Evolutionary conservation across 2,329 filamentous ascomycete species (phyloP).

Genomic region (Trichoderma sp.): DNA sequence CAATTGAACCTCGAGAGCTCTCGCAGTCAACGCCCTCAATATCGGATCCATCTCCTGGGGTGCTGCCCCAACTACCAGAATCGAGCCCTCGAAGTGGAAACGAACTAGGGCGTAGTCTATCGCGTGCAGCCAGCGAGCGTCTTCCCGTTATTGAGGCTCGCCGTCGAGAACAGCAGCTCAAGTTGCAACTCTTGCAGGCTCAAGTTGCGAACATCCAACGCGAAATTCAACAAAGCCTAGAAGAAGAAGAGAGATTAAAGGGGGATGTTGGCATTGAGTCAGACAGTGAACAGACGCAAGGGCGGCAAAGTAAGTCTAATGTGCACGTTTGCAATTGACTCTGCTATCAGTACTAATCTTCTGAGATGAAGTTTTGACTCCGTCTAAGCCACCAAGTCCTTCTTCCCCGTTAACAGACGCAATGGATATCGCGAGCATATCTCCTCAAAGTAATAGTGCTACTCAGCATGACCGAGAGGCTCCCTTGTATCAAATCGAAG

Average conservation of each 20-base stretch:
- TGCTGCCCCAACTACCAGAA: constrained; percentile 21
- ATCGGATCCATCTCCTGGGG: constrained; percentile 13
- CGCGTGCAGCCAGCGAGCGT: constrained; percentile 36
- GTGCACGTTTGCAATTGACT: neutral
- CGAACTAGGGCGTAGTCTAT: constrained; percentile 29
- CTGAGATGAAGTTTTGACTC: neutral
- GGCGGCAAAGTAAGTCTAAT: constrained; percentile 19
- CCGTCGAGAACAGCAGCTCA: constrained; percentile 41
- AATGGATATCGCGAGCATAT: constrained; percentile 15
- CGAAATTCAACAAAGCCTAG: constrained; percentile 42
- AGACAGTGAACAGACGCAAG: constrained; percentile 20
- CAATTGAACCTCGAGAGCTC: neutral
- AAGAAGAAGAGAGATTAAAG: constrained; percentile 34
- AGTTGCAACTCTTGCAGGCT: constrained; percentile 44
- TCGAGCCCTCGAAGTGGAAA: constrained; percentile 16
- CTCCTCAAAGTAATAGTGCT: neutral
- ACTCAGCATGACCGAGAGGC: neutral
- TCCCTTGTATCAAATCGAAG: neutral
- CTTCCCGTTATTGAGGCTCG: constrained; percentile 37
- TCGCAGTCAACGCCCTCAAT: constrained; percentile 15
- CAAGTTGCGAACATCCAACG: constrained; percentile 48
- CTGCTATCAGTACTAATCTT: neutral
- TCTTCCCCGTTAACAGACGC: neutral
- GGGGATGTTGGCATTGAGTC: constrained; percentile 27
- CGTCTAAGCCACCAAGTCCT: neutral